Percentiles rank a stretch among this genome's conserved stretches.
Conservation (phyloP, 2,329 filamentous ascomycete species). For the Cladosporium sp. region DNA sequence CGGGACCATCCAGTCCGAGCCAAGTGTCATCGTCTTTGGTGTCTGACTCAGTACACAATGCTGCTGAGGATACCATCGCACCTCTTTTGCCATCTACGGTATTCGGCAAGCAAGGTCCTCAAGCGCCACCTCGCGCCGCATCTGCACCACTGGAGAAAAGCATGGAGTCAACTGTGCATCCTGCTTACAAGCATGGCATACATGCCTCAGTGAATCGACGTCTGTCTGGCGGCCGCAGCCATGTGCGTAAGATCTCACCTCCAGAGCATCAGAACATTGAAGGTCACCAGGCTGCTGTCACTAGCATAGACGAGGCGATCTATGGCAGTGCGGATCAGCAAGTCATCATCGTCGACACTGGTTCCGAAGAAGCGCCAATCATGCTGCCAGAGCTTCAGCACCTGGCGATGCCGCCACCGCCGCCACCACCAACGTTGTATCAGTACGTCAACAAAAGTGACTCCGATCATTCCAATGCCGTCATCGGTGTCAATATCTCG, state of each 20-base stretch:
- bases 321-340: conserved; percentile 32
- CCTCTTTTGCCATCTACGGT: conserved; percentile 46
- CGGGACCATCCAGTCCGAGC: conserved; percentile 26
- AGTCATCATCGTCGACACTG: conserved; percentile 41
- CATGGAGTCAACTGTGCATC: conserved; percentile 26
- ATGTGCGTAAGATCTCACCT: conserved; percentile 42
- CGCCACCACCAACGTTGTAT: conserved; percentile 33
- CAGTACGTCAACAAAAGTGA: conserved; percentile 23
- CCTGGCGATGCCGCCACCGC: conserved; percentile 49
- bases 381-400: conserved; percentile 58
- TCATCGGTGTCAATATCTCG: conserved; percentile 37
- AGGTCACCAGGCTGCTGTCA: neutral
- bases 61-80: conserved; percentile 37
- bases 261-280: conserved; percentile 29
- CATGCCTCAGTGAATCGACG: conserved; percentile 32
- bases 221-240: conserved; percentile 35
- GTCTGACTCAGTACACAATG: conserved; percentile 31
- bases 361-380: conserved; percentile 36
- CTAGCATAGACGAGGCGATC: conserved; percentile 53
- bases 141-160: conserved; percentile 46
- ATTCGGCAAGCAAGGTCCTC: conserved; percentile 38
- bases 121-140: conserved; percentile 38
- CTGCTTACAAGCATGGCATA: conserved; percentile 31
- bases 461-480: conserved; percentile 40
- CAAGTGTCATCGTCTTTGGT: conserved; percentile 18